A percentile compares a stretch with the other conserved stretches of the same genome.
These are phyloP conservation scores for Gliomastix tumulicola DNA, from an alignment of 2,329 filamentous ascomycete genomes.

Conservation along the genomic window DNA sequence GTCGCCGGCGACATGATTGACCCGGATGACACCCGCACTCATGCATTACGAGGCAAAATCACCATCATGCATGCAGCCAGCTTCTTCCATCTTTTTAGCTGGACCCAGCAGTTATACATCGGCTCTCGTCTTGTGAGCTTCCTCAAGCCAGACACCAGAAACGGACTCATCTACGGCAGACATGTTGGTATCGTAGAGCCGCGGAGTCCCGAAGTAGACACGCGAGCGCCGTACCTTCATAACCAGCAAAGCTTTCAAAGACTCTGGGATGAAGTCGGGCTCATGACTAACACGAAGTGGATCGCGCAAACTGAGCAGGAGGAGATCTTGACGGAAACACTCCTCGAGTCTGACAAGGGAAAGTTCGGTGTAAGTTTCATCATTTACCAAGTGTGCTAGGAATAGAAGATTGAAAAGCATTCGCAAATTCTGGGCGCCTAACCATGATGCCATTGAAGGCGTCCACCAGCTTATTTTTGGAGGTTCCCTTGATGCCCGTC, in stretches of 20 bases:
- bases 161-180: conserved; percentile 42
- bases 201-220: too few relatives aligned
- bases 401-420: conserved; percentile 1
- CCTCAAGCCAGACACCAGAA: conserved; percentile 31
- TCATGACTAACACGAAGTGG: conserved; percentile 41
- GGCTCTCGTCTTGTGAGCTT: conserved; percentile 37
- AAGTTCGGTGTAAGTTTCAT: conserved; percentile 26
- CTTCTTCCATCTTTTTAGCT: conserved; percentile 44
- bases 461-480: too few relatives aligned
- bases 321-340: conserved; percentile 7
- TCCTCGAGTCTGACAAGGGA: too few relatives aligned
- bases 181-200: conserved; percentile 42
- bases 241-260: conserved; percentile 40
- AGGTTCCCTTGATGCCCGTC: too few relatives aligned
- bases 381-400: conserved; percentile 21
- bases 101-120: conserved; percentile 37
- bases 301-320: conserved; percentile 30
- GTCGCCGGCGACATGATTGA: conserved; percentile 43
- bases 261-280: conserved; percentile 47
- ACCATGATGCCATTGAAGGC: too few relatives aligned
- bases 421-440: too few relatives aligned
- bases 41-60: conserved; percentile 27
- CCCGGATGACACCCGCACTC: conserved; percentile 25
- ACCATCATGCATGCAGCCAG: conserved; percentile 41
- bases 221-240: conserved; percentile 42